These are phyloP conservation scores for Tubosaeta sp. DNA, from an alignment of 768 basidiomycete genomes.

Conservation along the genomic window DNA sequence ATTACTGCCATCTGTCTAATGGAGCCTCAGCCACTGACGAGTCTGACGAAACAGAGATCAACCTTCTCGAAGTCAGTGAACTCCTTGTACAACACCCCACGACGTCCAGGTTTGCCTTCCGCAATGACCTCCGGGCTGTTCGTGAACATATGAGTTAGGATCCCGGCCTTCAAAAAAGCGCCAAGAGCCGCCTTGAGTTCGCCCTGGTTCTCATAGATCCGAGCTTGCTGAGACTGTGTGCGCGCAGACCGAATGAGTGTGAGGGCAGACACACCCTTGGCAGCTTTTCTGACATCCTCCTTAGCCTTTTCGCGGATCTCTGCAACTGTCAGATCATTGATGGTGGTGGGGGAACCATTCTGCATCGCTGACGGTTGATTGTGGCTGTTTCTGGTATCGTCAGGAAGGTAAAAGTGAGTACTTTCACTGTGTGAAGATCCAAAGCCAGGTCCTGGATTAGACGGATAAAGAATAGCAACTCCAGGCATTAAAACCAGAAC, in stretches of 20 bases:
- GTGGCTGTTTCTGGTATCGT: constrained; percentile 15
- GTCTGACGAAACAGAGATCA: constrained; percentile 21
- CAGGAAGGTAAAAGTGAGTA: constrained; percentile 8
- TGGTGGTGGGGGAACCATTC: constrained; percentile 30
- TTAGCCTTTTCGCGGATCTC: constrained; percentile 48
- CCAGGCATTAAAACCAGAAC: constrained; percentile 37
- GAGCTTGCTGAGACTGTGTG: constrained; percentile 50
- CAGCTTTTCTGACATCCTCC: constrained; percentile 45
- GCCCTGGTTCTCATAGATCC: constrained; percentile 48
- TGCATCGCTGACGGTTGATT: constrained; percentile 32
- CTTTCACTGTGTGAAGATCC: constrained; percentile 29
- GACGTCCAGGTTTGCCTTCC: constrained; percentile 46
- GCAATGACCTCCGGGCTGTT: constrained; percentile 53
- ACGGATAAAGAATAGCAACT: constrained; percentile 38
- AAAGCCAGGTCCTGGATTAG: constrained; percentile 28
- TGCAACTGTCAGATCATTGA: constrained; percentile 35
- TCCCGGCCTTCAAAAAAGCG: constrained; percentile 58
- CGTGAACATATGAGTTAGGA: constrained; percentile 54
- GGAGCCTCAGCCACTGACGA: constrained; percentile 11
- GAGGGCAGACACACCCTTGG: constrained; percentile 55
- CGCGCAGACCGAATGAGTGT: constrained; percentile 62
- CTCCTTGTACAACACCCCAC: constrained; percentile 58
- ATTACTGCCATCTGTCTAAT: constrained; percentile 37
- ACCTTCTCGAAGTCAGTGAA: constrained; percentile 65
- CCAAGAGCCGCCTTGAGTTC: constrained; percentile 60